These are phyloP conservation scores for Mortierella sp. DNA, from an alignment of 371 early-diverging fungal species.

Conservation along the genomic window DNA sequence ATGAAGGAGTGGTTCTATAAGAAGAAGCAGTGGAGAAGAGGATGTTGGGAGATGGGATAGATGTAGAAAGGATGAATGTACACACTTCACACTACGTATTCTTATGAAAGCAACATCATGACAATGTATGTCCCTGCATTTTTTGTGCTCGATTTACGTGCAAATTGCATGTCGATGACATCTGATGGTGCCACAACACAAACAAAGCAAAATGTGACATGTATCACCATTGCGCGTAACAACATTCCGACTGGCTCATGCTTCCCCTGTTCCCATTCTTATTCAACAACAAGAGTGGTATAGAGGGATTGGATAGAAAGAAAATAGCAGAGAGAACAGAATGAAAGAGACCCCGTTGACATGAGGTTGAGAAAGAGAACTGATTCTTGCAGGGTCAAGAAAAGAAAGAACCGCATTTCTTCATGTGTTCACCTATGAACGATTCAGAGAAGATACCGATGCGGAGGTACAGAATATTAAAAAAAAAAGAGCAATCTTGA, in stretches of 20 bases:
- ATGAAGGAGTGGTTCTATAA: neutral
- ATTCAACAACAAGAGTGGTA: neutral
- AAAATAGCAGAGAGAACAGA: neutral
- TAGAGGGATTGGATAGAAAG: neutral
- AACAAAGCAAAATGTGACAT: neutral
- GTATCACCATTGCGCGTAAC: neutral
- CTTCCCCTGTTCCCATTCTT: no score
- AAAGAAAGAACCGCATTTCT: neutral
- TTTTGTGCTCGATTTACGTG: neutral
- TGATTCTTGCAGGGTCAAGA: neutral
- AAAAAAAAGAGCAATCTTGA: neutral
- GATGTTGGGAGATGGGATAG: neutral
- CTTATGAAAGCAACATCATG: neutral
- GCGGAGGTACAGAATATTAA: neutral
- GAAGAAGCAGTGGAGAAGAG: neutral
- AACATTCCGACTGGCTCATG: neutral
- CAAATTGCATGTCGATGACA: neutral
- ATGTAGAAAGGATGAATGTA: neutral
- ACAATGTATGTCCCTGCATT: neutral
- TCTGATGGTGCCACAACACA: no score
- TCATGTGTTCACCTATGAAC: neutral
- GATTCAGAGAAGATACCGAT: neutral
- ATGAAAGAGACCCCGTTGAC: neutral
- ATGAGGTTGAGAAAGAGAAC: neutral
- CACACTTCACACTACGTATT: neutral